Base-by-base conservation (phyloP, 2,329 filamentous ascomycete species). In the Xylaria sp. region DNA sequence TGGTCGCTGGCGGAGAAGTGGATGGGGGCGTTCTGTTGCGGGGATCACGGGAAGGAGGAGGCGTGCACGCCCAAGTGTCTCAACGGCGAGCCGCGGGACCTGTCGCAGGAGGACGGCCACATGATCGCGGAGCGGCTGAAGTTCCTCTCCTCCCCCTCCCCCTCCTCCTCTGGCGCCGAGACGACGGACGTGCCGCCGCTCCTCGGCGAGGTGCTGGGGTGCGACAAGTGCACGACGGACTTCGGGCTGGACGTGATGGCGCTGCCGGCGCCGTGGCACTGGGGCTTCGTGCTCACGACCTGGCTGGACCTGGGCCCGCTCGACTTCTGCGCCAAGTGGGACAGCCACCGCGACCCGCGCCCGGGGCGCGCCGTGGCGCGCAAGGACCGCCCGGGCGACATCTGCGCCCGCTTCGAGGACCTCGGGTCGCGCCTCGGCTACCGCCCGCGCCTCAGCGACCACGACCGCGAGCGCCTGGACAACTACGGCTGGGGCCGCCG, bases 271-370 rank as follows among this genome's bases (percentile, higher is more conserved):
- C 64, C 64, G 5, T 66, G 63, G 50, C 9, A 47, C 39, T 66
- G 64, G 64, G 63, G 64, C 13, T 66, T 66, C 39, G 50, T 57
- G 2, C 42, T 66, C 9, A 65, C 61, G 1, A 57, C 62, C 4
- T 66, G 62, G 63, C 21, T 66, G 5, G 64, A 66, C 22, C 47
- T 65, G 2, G 64, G 64, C 16, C 48, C 21, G 7, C 40, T 61
- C 24, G 63, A 64, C 21, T 64, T 64, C 51, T 57, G 56, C 39
- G 19, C 26, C n/a, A 65, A 64, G 38, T 64, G 61, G 60, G 60
- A 66, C 34, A 61, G 56, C 21, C 61, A 66, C 34, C 48, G 61
- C 16, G 62, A 63, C 20, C 44, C 46, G 16, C 53, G 60, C 13
- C 53, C 61, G 2, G 19, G 40, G 16, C 37, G 61, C 20, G 50